These are phyloP conservation scores for Soucietia sequanensis DNA, from an alignment of 805 yeast species.

Conservation along the genomic window DNA sequence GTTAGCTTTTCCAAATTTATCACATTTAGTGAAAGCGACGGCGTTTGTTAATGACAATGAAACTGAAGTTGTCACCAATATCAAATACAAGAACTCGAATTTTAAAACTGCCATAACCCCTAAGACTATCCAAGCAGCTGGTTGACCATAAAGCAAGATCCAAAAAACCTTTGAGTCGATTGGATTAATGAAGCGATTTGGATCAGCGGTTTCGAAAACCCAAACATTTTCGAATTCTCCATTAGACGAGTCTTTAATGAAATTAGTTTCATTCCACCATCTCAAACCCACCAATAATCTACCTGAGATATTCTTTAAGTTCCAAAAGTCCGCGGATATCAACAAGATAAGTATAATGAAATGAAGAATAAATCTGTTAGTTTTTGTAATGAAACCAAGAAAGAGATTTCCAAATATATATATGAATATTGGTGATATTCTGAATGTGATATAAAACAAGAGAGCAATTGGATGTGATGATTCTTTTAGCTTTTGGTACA, in stretches of 20 bases:
- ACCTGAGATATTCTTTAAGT: constrained; percentile 87
- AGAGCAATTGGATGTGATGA: constrained; percentile 86
- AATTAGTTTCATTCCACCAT: constrained; percentile 88
- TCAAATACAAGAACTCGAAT: constrained; percentile 65
- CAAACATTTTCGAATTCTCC: constrained; percentile 65
- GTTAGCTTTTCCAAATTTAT: constrained; percentile 85
- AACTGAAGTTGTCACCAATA: constrained; percentile 65
- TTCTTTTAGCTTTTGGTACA: constrained; percentile 45
- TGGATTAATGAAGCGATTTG: constrained; percentile 72
- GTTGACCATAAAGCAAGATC: constrained; percentile 73
- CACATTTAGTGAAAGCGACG: constrained; percentile 88
- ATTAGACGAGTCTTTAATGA: constrained; percentile 43
- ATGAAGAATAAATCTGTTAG: constrained; percentile 61
- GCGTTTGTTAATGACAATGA: constrained; percentile 78
- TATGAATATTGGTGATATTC: constrained; percentile 60
- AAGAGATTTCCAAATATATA: constrained; percentile 72
- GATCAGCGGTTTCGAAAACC: constrained; percentile 88
- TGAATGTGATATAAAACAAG: constrained; percentile 57
- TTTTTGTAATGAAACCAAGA: constrained; percentile 40
- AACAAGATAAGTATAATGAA: constrained; percentile 77
- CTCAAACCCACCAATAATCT: constrained; percentile 84
- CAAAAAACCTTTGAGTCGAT: constrained; percentile 90
- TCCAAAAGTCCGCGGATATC: constrained; percentile 91
- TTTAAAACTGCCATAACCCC: constrained; percentile 78
- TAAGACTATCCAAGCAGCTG: constrained; percentile 70